Percentiles rank a stretch among this genome's conserved stretches.
phyloP scores from a whole-genome alignment of 345 rosid genomes.

The Microcos paniculata region DNA sequence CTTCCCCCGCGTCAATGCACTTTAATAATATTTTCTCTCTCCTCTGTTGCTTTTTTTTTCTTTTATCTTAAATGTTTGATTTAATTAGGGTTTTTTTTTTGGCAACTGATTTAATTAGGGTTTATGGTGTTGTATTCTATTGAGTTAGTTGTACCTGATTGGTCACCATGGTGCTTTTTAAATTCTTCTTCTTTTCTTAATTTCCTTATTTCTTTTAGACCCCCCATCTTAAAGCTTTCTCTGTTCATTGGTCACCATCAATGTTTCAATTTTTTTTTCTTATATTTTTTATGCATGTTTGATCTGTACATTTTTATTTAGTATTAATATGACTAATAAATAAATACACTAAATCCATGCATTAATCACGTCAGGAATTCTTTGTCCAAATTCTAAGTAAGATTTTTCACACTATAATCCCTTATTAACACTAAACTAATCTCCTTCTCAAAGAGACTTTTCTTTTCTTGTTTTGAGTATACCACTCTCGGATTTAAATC shows the following conservation, averaged over 20 bases:
- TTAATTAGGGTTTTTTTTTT: constrained; percentile 20
- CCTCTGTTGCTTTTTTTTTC: neutral
- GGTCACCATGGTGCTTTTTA: neutral
- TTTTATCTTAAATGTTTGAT: neutral
- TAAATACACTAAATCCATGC: neutral
- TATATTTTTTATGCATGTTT: neutral
- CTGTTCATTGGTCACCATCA: constrained; percentile 19
- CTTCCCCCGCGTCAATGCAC: neutral
- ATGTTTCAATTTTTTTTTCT: neutral
- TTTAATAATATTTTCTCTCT: constrained; percentile 10
- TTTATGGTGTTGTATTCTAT: neutral
- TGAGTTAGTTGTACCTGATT: neutral
- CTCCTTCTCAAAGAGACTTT: too few relatives aligned
- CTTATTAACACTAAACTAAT: too few relatives aligned
- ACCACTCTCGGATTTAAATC: too few relatives aligned
- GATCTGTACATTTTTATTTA: too few relatives aligned
- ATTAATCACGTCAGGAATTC: neutral
- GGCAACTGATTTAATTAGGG: constrained; percentile 15
- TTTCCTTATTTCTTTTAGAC: neutral
- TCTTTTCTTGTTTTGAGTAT: too few relatives aligned
- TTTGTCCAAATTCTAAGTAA: too few relatives aligned
- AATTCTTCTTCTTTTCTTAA: neutral
- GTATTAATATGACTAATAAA: too few relatives aligned
- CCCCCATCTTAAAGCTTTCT: constrained; percentile 7
- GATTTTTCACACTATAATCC: too few relatives aligned